phyloP scores from a whole-genome alignment of 2,329 filamentous ascomycete genomes.

The Colletotrichum spaethianum region DNA sequence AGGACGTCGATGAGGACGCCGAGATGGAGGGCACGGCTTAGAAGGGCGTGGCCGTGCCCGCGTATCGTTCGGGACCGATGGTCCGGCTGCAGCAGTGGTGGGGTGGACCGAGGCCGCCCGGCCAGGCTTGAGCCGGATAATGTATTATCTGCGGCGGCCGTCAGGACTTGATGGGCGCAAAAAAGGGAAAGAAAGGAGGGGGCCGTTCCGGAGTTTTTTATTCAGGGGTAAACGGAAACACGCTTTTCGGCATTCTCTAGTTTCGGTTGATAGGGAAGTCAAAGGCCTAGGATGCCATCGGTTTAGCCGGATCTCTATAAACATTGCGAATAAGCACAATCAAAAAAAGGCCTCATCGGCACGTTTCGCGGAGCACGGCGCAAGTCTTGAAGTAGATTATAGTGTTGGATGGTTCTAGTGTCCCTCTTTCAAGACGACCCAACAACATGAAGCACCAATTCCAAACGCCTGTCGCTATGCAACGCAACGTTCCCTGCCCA shows the following conservation, averaged over 20 bases:
- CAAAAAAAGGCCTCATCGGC: slow-evolving; percentile 1
- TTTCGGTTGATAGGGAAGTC: not conserved
- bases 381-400: too few species aligned
- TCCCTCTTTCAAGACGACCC: not conserved
- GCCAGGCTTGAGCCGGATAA: not conserved
- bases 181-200: not conserved
- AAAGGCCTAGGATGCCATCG: not conserved
- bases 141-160: not conserved
- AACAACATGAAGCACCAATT: slow-evolving; percentile 18
- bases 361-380: not conserved
- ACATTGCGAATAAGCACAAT: not conserved
- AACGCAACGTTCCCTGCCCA: slow-evolving; percentile 9
- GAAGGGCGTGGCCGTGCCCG: not conserved
- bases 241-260: not conserved
- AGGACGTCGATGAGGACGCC: slow-evolving; percentile 71
- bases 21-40: slow-evolving; percentile 49
- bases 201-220: not conserved
- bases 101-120: not conserved
- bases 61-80: not conserved
- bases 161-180: not conserved
- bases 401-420: slow-evolving; percentile 9
- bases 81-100: not conserved
- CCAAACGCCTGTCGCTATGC: slow-evolving; percentile 41
- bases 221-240: not conserved
- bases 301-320: not conserved